These are phyloP conservation scores for Penicillium coprophilum DNA, from an alignment of 495 filamentous ascomycete genomes.

Conservation along the genomic window DNA sequence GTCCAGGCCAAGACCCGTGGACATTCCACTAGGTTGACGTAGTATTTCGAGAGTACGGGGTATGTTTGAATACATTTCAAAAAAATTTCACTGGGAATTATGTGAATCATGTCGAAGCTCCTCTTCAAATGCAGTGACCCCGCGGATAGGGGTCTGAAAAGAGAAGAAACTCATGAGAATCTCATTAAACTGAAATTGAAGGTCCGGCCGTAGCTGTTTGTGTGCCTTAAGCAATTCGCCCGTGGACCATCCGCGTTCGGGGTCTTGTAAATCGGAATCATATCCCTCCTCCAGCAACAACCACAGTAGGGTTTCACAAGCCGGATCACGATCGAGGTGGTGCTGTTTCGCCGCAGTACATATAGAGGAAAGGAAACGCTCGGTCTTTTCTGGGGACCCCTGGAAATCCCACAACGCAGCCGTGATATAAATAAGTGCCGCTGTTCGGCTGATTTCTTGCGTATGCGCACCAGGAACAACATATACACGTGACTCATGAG, in stretches of 20 bases:
- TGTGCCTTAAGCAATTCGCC: constrained; percentile 40
- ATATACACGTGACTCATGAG: constrained; percentile 39
- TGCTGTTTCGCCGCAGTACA: constrained; percentile 29
- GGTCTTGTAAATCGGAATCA: constrained; percentile 38
- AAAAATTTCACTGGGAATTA: neutral
- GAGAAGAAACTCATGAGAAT: constrained; percentile 44
- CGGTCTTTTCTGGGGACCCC: constrained; percentile 32
- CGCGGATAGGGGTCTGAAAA: constrained; percentile 33
- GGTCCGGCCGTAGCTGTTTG: constrained; percentile 40
- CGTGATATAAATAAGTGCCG: constrained; percentile 44
- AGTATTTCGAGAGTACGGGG: too few relatives aligned
- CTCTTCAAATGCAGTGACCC: constrained; percentile 38
- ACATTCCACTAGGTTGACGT: neutral
- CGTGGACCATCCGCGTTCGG: constrained; percentile 42
- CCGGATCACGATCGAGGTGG: constrained; percentile 38
- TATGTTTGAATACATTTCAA: too few relatives aligned
- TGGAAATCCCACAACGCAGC: constrained; percentile 41
- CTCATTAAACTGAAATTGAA: constrained; percentile 47
- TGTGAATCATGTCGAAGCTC: constrained; percentile 21
- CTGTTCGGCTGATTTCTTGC: constrained; percentile 43
- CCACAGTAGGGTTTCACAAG: constrained; percentile 48
- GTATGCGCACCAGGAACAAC: constrained; percentile 38
- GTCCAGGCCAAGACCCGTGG: constrained; percentile 17
- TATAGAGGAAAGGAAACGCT: constrained; percentile 37
- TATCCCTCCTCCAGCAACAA: constrained; percentile 41